These are phyloP conservation scores for Solanum sejunctum DNA, from an alignment of 257 asterid species.

Conservation along the genomic window DNA sequence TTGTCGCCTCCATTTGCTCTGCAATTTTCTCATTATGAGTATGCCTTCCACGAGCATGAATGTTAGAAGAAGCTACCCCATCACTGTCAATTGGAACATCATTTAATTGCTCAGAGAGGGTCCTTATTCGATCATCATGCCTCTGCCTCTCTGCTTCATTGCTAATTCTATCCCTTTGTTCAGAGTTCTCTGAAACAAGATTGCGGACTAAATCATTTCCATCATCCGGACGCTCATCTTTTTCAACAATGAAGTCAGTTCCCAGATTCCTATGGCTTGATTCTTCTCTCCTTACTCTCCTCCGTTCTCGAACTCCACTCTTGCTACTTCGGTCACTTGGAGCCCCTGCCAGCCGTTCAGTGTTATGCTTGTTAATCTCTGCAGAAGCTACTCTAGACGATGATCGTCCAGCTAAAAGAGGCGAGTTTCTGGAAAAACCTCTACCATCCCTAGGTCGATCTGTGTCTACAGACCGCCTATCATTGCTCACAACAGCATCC, in stretches of 20 bases:
- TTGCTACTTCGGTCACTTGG: slow-evolving; percentile 23
- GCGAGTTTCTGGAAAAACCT: slow-evolving; percentile 36
- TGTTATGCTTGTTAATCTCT: slow-evolving; percentile 18
- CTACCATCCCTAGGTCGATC: slow-evolving; percentile 26
- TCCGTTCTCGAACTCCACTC: slow-evolving; percentile 25
- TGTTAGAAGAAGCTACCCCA: slow-evolving; percentile 44
- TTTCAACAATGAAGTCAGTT: slow-evolving; percentile 16
- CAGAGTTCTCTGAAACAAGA: slow-evolving; percentile 31
- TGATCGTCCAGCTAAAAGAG: slow-evolving; percentile 16
- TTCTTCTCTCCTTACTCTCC: slow-evolving; percentile 36
- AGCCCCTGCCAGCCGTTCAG: slow-evolving; percentile 1
- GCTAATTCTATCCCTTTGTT: slow-evolving; percentile 19
- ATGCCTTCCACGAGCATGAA: slow-evolving; percentile 22
- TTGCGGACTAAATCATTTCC: slow-evolving; percentile 14
- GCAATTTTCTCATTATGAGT: slow-evolving; percentile 15
- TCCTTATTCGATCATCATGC: slow-evolving; percentile 31
- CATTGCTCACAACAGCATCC: slow-evolving; percentile 28
- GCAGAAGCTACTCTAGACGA: slow-evolving; percentile 10
- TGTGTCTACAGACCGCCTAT: slow-evolving; percentile 38
- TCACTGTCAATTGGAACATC: slow-evolving; percentile 43
- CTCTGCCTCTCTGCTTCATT: slow-evolving; percentile 17
- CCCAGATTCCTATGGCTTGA: slow-evolving; percentile 29
- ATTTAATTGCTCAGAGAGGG: slow-evolving; percentile 49
- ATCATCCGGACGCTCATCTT: slow-evolving; percentile 11
- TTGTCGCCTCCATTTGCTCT: slow-evolving; percentile 21